A percentile compares a stretch with the other conserved stretches of the same genome.
phyloP scores from a whole-genome alignment of 164 flowering plant genomes.

The Annona squamosa region DNA sequence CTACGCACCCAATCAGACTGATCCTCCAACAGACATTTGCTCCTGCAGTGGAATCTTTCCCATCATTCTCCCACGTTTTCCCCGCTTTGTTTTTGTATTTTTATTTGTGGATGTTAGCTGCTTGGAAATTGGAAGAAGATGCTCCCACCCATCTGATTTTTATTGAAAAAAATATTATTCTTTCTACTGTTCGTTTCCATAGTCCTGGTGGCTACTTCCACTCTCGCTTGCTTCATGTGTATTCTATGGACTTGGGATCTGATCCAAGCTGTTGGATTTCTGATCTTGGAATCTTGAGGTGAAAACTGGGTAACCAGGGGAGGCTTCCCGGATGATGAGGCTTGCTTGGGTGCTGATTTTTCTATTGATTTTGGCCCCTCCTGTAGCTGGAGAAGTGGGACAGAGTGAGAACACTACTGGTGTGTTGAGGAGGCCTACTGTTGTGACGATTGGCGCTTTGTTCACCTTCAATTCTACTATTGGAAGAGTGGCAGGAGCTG shows the following conservation, averaged over 20 bases:
- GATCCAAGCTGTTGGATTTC: background rate
- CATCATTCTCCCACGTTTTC: no score
- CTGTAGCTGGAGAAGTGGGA: conserved; percentile 20
- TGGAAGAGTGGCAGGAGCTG: conserved; percentile 57
- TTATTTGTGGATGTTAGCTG: no score
- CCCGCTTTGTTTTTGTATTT: no score
- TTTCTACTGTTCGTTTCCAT: no score
- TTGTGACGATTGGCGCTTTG: conserved; percentile 59
- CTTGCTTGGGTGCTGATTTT: conserved; percentile 16
- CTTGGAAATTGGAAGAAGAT: no score
- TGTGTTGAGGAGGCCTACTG: conserved; percentile 26
- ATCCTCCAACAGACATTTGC: no score
- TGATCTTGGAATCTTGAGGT: conserved; percentile 15
- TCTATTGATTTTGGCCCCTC: conserved; percentile 10
- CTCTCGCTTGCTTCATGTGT: no score
- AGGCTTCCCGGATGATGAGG: conserved; percentile 9
- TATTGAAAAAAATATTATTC: no score
- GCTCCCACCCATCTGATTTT: no score
- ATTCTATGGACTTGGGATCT: background rate
- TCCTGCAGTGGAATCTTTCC: no score
- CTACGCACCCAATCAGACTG: no score
- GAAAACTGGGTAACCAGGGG: conserved; percentile 4
- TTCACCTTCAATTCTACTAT: conserved; percentile 53
- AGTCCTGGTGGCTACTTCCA: no score
- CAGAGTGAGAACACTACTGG: conserved; percentile 21